phyloP scores from a whole-genome alignment of 805 yeast species.

The Kluyveromyces lactis region DNA sequence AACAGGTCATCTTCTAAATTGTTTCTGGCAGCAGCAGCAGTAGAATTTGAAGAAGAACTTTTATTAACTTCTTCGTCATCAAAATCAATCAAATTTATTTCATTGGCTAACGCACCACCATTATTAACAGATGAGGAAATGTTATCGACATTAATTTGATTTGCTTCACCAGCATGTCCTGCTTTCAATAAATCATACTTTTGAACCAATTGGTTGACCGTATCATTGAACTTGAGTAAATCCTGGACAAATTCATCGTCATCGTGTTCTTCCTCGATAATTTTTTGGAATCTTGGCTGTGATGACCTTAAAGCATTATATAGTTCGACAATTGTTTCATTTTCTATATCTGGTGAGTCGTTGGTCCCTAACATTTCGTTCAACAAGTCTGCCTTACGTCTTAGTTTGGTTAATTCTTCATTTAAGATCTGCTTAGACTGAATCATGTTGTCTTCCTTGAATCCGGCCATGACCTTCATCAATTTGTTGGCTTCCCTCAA shows the following conservation, averaged over 20 bases:
- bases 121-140: constrained; percentile 26
- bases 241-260: constrained; percentile 59
- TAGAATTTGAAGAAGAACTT: constrained; percentile 27
- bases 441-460: constrained; percentile 65
- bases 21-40: constrained; percentile 8
- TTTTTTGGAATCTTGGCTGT: constrained; percentile 78
- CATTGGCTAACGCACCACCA: constrained; percentile 32
- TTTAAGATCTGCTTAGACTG: constrained; percentile 68
- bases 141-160: constrained; percentile 35
- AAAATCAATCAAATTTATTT: constrained; percentile 63
- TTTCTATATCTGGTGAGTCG: constrained; percentile 28
- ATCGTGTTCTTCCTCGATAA: constrained; percentile 71
- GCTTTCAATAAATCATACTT: constrained; percentile 58
- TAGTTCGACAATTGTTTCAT: constrained; percentile 73
- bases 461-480: constrained; percentile 98
- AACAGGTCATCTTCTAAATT: constrained; percentile 58
- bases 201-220: constrained; percentile 56
- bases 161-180: constrained; percentile 55
- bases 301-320: constrained; percentile 72
- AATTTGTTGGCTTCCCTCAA: constrained; percentile 91
- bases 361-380: constrained; percentile 72
- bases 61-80: constrained; percentile 42
- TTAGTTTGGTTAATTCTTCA: constrained; percentile 75
- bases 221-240: constrained; percentile 64
- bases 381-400: constrained; percentile 77